Evolutionary conservation across 2,329 filamentous ascomycete species (phyloP).

Genomic region (Esteya vermicola): DNA sequence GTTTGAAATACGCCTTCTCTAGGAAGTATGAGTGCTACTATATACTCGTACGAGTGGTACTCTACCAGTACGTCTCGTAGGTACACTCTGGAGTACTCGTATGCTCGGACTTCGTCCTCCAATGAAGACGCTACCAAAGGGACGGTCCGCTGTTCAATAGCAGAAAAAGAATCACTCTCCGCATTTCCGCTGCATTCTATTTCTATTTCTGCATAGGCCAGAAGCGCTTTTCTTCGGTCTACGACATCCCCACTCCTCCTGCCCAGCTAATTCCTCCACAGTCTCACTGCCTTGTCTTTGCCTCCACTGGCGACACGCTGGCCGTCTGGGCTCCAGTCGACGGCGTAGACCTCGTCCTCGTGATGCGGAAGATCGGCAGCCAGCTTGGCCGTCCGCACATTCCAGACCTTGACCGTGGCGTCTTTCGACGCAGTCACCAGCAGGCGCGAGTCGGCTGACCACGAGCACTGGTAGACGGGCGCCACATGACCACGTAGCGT

Average conservation of each 20-base stretch:
- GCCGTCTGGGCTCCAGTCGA: slow-evolving; percentile 91
- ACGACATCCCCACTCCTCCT: neutral
- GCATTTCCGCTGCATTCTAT: too few relatives aligned
- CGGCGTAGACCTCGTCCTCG: slow-evolving; percentile 82
- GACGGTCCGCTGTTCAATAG: too few relatives aligned
- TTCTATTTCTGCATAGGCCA: too few relatives aligned
- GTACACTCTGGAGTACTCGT: too few relatives aligned
- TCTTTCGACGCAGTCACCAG: slow-evolving; percentile 83
- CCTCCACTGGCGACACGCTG: slow-evolving; percentile 81
- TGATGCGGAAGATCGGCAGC: slow-evolving; percentile 73
- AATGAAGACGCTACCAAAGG: too few relatives aligned
- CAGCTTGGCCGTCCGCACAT: slow-evolving; percentile 72
- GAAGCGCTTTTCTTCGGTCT: too few relatives aligned
- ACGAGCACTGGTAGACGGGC: slow-evolving; percentile 83
- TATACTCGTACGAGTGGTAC: too few relatives aligned
- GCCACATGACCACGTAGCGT: slow-evolving; percentile 80
- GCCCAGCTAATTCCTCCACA: slow-evolving; percentile 44
- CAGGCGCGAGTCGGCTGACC: slow-evolving; percentile 82
- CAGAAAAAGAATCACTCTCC: too few relatives aligned
- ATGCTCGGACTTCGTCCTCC: too few relatives aligned
- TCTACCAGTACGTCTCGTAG: too few relatives aligned
- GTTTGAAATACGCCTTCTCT: too few relatives aligned
- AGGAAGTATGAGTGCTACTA: too few relatives aligned
- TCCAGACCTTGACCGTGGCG: slow-evolving; percentile 90
- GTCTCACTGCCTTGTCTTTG: slow-evolving; percentile 67